These are phyloP conservation scores for Schizosaccharomyces osmophilus DNA, from an alignment of 805 yeast genomes.

Conservation along the genomic window DNA sequence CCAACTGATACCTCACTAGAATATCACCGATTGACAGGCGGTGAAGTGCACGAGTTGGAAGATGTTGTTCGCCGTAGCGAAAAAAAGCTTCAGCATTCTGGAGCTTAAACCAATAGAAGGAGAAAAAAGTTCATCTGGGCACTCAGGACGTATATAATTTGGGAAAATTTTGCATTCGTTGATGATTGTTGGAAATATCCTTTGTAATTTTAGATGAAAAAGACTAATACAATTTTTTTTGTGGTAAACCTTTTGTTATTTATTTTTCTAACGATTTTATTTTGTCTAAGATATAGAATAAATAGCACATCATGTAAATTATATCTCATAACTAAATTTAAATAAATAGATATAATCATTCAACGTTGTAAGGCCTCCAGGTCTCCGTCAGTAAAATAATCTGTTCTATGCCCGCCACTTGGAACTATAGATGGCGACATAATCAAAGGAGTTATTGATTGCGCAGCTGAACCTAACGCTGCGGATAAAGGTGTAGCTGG, in stretches of 20 bases:
- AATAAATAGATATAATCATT: neutral
- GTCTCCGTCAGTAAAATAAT: neutral
- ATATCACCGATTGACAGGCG: neutral
- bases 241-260: no score
- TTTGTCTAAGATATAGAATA: no score
- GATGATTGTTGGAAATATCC: no score
- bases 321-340: neutral
- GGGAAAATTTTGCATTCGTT: no score
- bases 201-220: no score
- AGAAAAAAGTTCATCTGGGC: no score
- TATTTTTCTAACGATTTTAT: no score
- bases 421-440: neutral
- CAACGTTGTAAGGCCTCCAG: neutral
- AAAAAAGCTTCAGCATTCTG: neutral
- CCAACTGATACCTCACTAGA: neutral
- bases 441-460: conserved; percentile 11
- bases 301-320: no score
- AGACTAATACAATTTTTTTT: no score
- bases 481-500: conserved; percentile 18
- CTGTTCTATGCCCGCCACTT: neutral
- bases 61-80: neutral
- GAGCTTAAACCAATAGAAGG: no score
- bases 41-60: neutral
- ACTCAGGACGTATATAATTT: no score
- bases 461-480: conserved; percentile 18